phyloP scores from a whole-genome alignment of 1,284 basidiomycete genomes.

The Naganishia cerealis region DNA sequence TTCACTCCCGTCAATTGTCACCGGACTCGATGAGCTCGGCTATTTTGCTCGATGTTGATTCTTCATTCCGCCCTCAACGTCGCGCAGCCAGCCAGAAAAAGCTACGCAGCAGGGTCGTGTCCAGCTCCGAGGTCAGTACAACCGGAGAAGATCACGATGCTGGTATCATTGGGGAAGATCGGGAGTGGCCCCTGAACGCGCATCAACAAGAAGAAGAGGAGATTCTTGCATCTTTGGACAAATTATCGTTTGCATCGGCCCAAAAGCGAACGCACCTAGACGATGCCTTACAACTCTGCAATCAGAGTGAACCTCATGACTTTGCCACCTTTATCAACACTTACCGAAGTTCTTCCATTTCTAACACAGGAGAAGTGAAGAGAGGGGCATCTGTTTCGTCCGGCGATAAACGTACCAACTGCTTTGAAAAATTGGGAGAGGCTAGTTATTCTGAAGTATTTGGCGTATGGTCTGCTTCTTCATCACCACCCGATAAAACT shows the following conservation, averaged over 20 bases:
- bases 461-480: constrained; percentile 59
- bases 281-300: constrained; percentile 1
- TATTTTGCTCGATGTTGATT: neutral
- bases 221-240: neutral
- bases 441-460: constrained; percentile 98
- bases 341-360: neutral
- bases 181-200: too few species aligned
- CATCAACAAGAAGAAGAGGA: neutral
- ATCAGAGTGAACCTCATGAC: constrained; percentile 3
- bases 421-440: constrained; percentile 82
- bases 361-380: neutral
- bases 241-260: constrained; percentile 2
- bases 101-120: constrained; percentile 15
- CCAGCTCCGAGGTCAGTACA: constrained; percentile 4
- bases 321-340: constrained; percentile 20
- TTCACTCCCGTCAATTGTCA: neutral
- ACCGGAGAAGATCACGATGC: neutral
- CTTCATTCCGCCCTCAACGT: neutral
- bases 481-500: constrained; percentile 39
- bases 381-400: neutral
- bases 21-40: neutral
- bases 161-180: too few species aligned
- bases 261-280: neutral
- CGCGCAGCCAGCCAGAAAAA: neutral
- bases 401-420: neutral